A percentile compares a stretch with the other conserved stretches of the same genome.
phyloP scores from a whole-genome alignment of 2,329 filamentous ascomycete species.

The Acarospora socialis region DNA sequence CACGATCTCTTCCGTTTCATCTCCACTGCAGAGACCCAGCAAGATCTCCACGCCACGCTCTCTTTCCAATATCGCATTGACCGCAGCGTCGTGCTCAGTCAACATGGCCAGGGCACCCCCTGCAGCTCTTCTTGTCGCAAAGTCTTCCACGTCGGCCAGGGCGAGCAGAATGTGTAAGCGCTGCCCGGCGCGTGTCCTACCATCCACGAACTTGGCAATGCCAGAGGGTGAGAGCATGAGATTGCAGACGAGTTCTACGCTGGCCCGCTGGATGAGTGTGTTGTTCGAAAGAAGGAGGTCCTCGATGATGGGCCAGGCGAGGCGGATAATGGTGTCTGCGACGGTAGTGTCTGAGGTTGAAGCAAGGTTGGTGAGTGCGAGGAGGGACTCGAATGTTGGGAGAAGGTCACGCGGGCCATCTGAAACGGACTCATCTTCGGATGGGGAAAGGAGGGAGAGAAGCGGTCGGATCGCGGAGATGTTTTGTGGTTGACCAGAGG shows the following conservation, averaged over 20 bases:
- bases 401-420: slow-evolving; percentile 58
- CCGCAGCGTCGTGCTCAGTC: slow-evolving; percentile 61
- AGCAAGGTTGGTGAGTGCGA: slow-evolving; percentile 88
- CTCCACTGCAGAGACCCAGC: slow-evolving; percentile 65
- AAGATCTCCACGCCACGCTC: slow-evolving; percentile 62
- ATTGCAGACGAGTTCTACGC: slow-evolving; percentile 85
- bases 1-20: slow-evolving; percentile 29
- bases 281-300: slow-evolving; percentile 71
- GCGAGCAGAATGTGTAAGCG: slow-evolving; percentile 75
- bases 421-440: slow-evolving; percentile 38
- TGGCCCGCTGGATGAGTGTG: slow-evolving; percentile 60
- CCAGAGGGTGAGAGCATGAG: slow-evolving; percentile 39
- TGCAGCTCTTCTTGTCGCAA: slow-evolving; percentile 64
- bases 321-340: slow-evolving; percentile 59
- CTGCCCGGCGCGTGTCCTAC: slow-evolving; percentile 51
- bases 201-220: slow-evolving; percentile 34
- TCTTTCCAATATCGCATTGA: slow-evolving; percentile 54
- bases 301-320: slow-evolving; percentile 63
- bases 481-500: slow-evolving; percentile 54
- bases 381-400: slow-evolving; percentile 76
- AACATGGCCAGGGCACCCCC: slow-evolving; percentile 79
- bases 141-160: slow-evolving; percentile 72
- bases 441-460: slow-evolving; percentile 54
- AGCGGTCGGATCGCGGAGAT: slow-evolving; percentile 74
- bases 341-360: slow-evolving; percentile 37